Conservation (phyloP, 106 monocot genomes). For the Platanthera guangdongensis region DNA sequence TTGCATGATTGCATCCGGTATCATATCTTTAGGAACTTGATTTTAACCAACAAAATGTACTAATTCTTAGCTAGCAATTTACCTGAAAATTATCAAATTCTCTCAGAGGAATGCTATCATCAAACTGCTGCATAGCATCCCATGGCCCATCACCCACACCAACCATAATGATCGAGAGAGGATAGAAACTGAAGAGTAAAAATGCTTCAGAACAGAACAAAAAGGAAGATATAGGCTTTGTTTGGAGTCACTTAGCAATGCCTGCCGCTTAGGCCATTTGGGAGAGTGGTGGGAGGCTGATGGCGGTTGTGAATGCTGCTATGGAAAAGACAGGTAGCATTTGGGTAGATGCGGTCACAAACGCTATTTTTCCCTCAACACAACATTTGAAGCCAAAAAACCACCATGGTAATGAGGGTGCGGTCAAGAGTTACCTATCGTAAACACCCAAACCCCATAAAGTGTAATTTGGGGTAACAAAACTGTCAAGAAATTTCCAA, state of each 20-base stretch:
- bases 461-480: too few relatives aligned
- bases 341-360: too few relatives aligned
- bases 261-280: background rate
- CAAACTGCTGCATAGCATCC: conserved; percentile 92
- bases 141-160: conserved; percentile 99
- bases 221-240: background rate
- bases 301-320: too few relatives aligned
- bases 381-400: too few relatives aligned
- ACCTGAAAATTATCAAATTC: conserved; percentile 99
- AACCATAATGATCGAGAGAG: conserved; percentile 96
- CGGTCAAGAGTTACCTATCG: too few relatives aligned
- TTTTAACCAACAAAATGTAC: background rate
- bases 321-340: too few relatives aligned
- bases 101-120: conserved; percentile 81
- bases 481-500: too few relatives aligned
- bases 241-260: background rate
- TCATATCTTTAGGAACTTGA: background rate
- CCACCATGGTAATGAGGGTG: too few relatives aligned
- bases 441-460: too few relatives aligned
- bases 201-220: conserved; percentile 15
- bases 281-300: too few relatives aligned
- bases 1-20: too few relatives aligned
- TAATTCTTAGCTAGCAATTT: background rate
- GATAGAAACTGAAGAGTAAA: conserved; percentile 60
- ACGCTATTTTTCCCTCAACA: too few relatives aligned